Conservation (phyloP, 139 green algal species). For the Prasinococcaceae sp. region DNA sequence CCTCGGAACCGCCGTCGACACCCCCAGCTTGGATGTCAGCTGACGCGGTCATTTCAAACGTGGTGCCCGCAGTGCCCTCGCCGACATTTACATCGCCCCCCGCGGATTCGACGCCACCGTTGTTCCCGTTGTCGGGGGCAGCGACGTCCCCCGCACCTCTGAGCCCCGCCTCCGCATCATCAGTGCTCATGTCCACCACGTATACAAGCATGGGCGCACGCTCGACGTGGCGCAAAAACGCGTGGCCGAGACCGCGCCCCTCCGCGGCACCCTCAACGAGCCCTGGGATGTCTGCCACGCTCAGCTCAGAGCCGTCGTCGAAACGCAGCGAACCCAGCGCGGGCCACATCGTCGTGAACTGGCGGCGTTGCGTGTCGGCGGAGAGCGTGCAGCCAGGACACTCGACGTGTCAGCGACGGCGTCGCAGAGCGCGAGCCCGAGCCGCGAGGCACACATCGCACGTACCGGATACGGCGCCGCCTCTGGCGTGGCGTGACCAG, state of each 20-base stretch:
- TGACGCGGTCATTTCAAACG: too few species aligned
- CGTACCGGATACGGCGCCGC: conserved; percentile 85
- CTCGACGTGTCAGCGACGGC: too few species aligned
- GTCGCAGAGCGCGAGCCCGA: too few species aligned
- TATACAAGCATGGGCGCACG: conserved; percentile 15
- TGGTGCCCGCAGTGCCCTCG: too few species aligned
- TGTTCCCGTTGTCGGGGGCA: too few species aligned
- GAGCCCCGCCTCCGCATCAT: not conserved
- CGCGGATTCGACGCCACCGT: too few species aligned
- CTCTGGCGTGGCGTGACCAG: conserved; percentile 24
- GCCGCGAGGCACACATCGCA: too few species aligned
- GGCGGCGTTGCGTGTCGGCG: too few species aligned
- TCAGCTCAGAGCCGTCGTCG: conserved; percentile 1
- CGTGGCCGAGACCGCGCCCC: conserved; percentile 21
- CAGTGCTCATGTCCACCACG: conserved; percentile 21
- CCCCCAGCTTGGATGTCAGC: too few species aligned
- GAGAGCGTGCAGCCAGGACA: too few species aligned
- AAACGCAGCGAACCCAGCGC: conserved; percentile 56
- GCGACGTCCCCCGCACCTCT: not conserved
- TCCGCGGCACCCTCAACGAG: conserved; percentile 67
- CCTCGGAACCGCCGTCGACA: too few species aligned
- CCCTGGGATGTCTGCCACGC: conserved; percentile 67
- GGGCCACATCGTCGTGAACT: conserved; percentile 94
- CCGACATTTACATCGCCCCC: too few species aligned
- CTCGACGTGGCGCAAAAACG: conserved; percentile 30